Evolutionary conservation across 139 green algal genomes (phyloP).

Genomic region (Haematococcus lacustris): DNA sequence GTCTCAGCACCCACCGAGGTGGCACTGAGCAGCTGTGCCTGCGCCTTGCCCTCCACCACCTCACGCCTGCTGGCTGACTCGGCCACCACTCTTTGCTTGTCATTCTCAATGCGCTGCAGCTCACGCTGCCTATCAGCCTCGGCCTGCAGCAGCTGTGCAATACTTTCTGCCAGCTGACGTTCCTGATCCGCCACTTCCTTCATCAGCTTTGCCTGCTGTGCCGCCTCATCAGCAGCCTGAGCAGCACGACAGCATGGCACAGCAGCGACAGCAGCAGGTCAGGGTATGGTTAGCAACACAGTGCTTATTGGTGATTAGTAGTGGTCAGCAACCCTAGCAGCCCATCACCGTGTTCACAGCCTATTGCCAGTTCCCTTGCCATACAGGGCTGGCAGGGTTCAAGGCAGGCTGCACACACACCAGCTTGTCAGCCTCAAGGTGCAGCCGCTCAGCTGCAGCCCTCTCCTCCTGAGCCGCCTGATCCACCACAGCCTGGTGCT

Average conservation of each 20-base stretch:
- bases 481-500: slow-evolving; percentile 9
- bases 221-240: slow-evolving; percentile 3
- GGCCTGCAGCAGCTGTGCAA: too few relatives aligned
- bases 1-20: too few relatives aligned
- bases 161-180: too few relatives aligned
- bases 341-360: not conserved
- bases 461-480: slow-evolving; percentile 14
- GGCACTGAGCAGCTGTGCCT: too few relatives aligned
- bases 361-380: not conserved
- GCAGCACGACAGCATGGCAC: too few relatives aligned
- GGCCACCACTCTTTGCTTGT: not conserved
- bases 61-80: not conserved
- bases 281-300: not conserved
- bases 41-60: not conserved
- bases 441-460: slow-evolving; percentile 1
- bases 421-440: slow-evolving; percentile 4
- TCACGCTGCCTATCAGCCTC: not conserved
- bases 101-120: slow-evolving; percentile 17
- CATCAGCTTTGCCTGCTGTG: not conserved
- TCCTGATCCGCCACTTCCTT: slow-evolving; percentile 1
- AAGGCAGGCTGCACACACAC: not conserved
- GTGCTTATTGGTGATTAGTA: not conserved
- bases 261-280: too few relatives aligned
- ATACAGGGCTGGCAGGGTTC: not conserved
- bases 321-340: not conserved